Conservation (phyloP, 768 basidiomycete species). For the Fomitopsis serialis region DNA sequence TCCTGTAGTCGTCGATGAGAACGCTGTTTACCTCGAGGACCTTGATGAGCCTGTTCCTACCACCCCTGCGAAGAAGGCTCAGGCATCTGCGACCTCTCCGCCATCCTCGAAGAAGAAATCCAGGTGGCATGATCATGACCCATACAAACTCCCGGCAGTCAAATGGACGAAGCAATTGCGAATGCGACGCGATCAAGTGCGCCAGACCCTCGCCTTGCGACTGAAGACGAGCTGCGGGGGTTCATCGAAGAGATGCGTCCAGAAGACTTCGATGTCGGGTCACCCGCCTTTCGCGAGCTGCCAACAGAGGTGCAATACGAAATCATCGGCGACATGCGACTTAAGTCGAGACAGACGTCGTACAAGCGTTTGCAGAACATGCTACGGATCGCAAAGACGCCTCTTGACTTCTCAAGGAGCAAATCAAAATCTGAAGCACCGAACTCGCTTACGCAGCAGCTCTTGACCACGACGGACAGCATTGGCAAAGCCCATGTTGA, state of each 20-base stretch:
- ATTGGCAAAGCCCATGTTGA: constrained; percentile 87
- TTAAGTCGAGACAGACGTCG: constrained; percentile 93
- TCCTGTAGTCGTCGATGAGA: constrained; percentile 53
- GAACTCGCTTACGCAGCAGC: constrained; percentile 92
- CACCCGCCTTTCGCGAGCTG: constrained; percentile 84
- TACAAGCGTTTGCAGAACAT: constrained; percentile 89
- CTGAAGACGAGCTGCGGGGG: constrained; percentile 86
- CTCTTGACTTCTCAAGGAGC: constrained; percentile 96
- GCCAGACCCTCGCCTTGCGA: constrained; percentile 91
- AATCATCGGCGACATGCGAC: constrained; percentile 91
- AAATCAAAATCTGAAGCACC: constrained; percentile 87
- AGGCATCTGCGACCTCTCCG: constrained; percentile 28
- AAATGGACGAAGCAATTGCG: constrained; percentile 60
- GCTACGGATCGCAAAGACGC: constrained; percentile 71
- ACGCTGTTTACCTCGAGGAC: constrained; percentile 88
- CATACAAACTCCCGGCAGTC: constrained; percentile 87
- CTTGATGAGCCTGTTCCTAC: constrained; percentile 49
- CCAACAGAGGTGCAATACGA: constrained; percentile 98
- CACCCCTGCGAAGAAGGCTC: constrained; percentile 38
- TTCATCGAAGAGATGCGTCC: constrained; percentile 97
- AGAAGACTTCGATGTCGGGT: constrained; percentile 90
- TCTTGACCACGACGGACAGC: constrained; percentile 86
- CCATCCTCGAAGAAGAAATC: constrained; percentile 52
- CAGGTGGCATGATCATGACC: constrained; percentile 77
- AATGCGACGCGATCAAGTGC: constrained; percentile 53